Evolutionary conservation across 805 yeast species (phyloP), one percentile per base, ranked within the genome.

Genomic region (Cyberlindnera euphorbiiphila): DNA sequence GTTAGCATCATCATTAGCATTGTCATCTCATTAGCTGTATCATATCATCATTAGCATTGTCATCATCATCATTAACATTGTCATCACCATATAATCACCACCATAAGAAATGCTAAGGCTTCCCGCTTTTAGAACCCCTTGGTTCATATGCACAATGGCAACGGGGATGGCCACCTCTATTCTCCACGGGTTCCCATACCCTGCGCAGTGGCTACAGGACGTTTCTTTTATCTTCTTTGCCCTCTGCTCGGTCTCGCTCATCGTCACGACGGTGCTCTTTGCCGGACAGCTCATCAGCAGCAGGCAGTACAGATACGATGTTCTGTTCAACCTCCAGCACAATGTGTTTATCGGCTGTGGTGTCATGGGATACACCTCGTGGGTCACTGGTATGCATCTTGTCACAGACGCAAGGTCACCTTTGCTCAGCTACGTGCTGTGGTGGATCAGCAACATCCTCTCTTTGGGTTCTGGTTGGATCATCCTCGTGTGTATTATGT

Each of bases 61-160:
- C n/a, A n/a, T n/a, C n/a, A n/a, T n/a, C n/a, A n/a, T n/a, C n/a
- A n/a, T n/a, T n/a, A n/a, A n/a, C n/a, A n/a, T n/a, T n/a, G n/a
- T n/a, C n/a, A n/a, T n/a, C n/a, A n/a, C n/a, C n/a, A n/a, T n/a
- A n/a, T n/a, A n/a, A n/a, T n/a, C n/a, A n/a, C n/a, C n/a, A n/a
- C n/a, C n/a, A n/a, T n/a, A n/a, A n/a, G n/a, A n/a, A n/a, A 28
- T 16, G 31, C 8, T 23, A 26, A 15, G 6, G 9, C 23, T 37
- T 3, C 42, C 42, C 4, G 29, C 29, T 16, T 41, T 41, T 28
- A 11, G 29, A n/a, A 41, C 41, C 5, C 38, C 26, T n/a, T 80
- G 79, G 70, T 86, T 80, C 60, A 81, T 83, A 18, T 67, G 77
- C 33, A 73, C 79, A n/a, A 88, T 88, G 96, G 96, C 95, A 2